Evolutionary conservation across 208 protist species (phyloP).

Genomic region (Acanthamoeba royreba): DNA sequence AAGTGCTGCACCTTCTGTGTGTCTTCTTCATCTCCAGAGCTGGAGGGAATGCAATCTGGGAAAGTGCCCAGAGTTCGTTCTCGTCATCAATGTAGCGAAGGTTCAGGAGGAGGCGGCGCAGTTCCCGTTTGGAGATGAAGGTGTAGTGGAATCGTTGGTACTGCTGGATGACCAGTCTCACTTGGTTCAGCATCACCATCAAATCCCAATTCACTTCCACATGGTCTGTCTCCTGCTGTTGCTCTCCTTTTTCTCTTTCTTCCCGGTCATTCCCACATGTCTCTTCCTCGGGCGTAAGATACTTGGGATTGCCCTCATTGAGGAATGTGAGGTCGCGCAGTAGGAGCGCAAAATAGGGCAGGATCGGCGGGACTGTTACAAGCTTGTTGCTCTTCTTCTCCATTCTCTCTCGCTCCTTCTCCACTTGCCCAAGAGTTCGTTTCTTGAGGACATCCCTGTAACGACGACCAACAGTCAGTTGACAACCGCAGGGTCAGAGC

Average conservation of each 20-base stretch:
- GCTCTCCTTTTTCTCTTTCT: background rate
- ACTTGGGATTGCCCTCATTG: background rate
- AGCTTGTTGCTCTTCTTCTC: background rate
- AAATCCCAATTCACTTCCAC: background rate
- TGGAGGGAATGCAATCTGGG: background rate
- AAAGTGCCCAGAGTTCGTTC: background rate
- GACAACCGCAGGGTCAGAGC: background rate
- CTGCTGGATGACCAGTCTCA: background rate
- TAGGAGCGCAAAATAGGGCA: background rate
- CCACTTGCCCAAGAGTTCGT: background rate
- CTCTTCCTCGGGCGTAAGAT: background rate
- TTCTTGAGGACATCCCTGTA: background rate
- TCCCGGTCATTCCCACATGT: background rate
- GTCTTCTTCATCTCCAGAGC: background rate
- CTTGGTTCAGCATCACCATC: background rate
- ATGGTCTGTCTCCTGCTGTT: background rate
- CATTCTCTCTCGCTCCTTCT: background rate
- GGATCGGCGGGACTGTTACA: background rate
- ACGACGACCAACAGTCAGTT: background rate
- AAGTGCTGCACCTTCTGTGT: background rate
- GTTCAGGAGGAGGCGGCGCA: background rate
- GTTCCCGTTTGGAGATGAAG: background rate
- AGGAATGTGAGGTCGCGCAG: slow-evolving; percentile 7
- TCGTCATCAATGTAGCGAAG: background rate
- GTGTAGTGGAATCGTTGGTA: background rate